These are phyloP conservation scores for Paracoccidioides brasiliensis DNA, from an alignment of 2,329 filamentous ascomycete species.

Conservation along the genomic window DNA sequence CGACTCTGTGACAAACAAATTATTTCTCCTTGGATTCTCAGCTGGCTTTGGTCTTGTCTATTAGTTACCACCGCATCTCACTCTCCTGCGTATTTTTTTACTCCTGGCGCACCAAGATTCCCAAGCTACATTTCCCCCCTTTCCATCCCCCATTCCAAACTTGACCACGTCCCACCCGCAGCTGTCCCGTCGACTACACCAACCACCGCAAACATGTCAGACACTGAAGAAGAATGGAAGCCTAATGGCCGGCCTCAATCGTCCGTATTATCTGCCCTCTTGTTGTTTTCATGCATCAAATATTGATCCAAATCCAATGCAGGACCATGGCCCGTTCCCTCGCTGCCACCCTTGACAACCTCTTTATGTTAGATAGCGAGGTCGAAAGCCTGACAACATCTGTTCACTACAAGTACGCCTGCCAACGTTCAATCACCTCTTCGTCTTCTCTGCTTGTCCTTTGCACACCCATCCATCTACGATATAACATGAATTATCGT, in stretches of 20 bases:
- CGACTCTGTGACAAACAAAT: neutral
- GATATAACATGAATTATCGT: no score
- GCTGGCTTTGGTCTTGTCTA: constrained; percentile 20
- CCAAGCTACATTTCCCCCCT: neutral
- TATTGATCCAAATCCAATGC: constrained; percentile 18
- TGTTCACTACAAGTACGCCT: constrained; percentile 65
- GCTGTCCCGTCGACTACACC: neutral
- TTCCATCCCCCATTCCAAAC: constrained; percentile 1
- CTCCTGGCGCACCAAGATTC: neutral
- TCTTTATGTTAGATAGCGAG: constrained; percentile 76
- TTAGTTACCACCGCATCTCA: neutral
- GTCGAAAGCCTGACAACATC: constrained; percentile 60
- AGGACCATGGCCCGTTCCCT: constrained; percentile 83
- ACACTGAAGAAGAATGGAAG: constrained; percentile 67
- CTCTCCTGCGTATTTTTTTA: constrained; percentile 1
- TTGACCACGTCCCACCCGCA: constrained; percentile 3
- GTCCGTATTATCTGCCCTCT: constrained; percentile 32
- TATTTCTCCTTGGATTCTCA: constrained; percentile 12
- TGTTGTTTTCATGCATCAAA: constrained; percentile 2
- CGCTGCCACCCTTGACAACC: constrained; percentile 70
- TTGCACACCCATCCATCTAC: no score
- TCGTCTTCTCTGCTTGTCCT: no score
- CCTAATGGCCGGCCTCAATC: constrained; percentile 71
- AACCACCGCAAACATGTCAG: constrained; percentile 34
- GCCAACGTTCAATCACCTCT: neutral